Percentiles rank a stretch among this genome's conserved stretches.
These are phyloP conservation scores for Candida buenavistaensis DNA, from an alignment of 1,139 yeast genomes.

Conservation along the genomic window DNA sequence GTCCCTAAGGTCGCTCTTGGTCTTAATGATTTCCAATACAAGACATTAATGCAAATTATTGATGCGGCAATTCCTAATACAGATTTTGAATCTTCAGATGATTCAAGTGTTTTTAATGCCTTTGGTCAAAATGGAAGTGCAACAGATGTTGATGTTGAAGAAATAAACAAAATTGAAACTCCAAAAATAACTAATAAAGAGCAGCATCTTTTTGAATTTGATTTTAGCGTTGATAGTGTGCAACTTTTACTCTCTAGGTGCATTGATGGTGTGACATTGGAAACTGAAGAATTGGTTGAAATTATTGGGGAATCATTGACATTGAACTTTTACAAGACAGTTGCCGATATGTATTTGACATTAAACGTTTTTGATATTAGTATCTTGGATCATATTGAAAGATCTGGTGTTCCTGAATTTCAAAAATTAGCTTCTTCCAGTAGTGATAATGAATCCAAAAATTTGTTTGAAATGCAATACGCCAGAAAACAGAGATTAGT, in stretches of 20 bases:
- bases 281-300: constrained; percentile 70
- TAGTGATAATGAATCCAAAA: constrained; percentile 37
- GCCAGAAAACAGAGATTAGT: constrained; percentile 61
- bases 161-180: constrained; percentile 5
- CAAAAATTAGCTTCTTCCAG: constrained; percentile 72
- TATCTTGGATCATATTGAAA: constrained; percentile 74
- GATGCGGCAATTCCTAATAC: constrained; percentile 70
- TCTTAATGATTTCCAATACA: constrained; percentile 87
- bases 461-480: constrained; percentile 65
- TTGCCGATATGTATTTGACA: constrained; percentile 64
- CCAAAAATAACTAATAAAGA: constrained; percentile 15
- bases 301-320: constrained; percentile 66
- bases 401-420: constrained; percentile 61
- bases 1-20: constrained; percentile 74
- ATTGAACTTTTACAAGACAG: constrained; percentile 60
- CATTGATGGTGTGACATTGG: constrained; percentile 57
- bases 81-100: constrained; percentile 32
- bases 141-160: constrained; percentile 26
- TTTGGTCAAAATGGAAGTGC: constrained; percentile 23
- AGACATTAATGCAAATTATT: constrained; percentile 76
- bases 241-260: constrained; percentile 69
- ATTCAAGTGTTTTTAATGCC: constrained; percentile 36
- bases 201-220: constrained; percentile 71
- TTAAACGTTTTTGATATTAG: constrained; percentile 63
- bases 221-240: constrained; percentile 65